Base-by-base conservation (phyloP, 441 rosid species). In the Macaranga tanarius region DNA sequence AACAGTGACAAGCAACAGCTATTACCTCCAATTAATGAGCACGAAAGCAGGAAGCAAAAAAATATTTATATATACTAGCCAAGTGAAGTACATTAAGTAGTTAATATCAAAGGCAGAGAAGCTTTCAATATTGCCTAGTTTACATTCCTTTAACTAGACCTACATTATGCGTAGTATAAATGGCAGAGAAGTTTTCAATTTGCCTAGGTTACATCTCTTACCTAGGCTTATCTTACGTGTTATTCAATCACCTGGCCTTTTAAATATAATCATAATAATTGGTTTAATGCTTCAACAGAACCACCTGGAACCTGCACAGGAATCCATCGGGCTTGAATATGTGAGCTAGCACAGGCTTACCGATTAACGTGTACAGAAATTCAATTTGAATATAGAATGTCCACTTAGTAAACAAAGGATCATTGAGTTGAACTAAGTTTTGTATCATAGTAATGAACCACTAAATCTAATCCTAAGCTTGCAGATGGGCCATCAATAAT, bases 1-100 rank as follows among this genome's bases (percentile, higher is more conserved):
- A 73, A 77, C 62, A 72, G 48, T 60, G 56, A 62, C 64, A 62
- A 57, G 28, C 42, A 63, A 50, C 22, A 31, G 44, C 48, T 62
- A 10, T 47, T 63, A 51, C 40, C 47, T 60, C 66, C 57, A 64
- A 62, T 70, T 52, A 42, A 68, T 38, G 57, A 67, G 62, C 66
- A 63, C 23, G 64, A 56, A 66, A 57, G 61, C 42, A 58, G 51
- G 20, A 71, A 58, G 13, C 68, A 62, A 47, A 50, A 2, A 44
- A 67, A 45, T 48, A 75, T 44, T 58, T 17, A n/a, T n/a, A n/a
- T n/a, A n/a, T n/a, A n/a, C n/a, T 20, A 19, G 10, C 58, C 2
- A 48, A 38, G 55, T 50, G 20, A n/a, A 62, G 16, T n/a, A 8
- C 59, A 44, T 2, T n/a, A 15, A 55, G 51, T 3, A 48, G 44